Evolutionary conservation across 768 basidiomycete species (phyloP).

Genomic region (Mycena amicta): DNA sequence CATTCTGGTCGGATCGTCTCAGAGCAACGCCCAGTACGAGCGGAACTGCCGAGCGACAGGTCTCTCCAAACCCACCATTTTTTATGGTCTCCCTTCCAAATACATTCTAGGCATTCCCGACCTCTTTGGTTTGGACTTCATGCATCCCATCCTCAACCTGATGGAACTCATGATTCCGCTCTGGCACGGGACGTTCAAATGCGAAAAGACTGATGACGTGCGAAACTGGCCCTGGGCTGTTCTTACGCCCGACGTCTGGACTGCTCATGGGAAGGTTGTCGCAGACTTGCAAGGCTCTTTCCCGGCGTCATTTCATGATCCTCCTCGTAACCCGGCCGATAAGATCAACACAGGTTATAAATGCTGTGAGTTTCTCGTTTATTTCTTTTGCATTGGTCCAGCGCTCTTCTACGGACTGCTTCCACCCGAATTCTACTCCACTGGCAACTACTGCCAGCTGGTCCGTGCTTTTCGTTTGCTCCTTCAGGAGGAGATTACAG

Average conservation of each 20-base stretch:
- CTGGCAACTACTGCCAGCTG: conserved; percentile 31
- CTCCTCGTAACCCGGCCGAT: conserved; percentile 42
- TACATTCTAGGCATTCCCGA: conserved; percentile 22
- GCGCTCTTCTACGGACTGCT: conserved; percentile 27
- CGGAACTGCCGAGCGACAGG: conserved; percentile 34
- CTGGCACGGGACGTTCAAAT: conserved; percentile 33
- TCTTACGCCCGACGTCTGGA: conserved; percentile 35
- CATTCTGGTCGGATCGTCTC: not conserved
- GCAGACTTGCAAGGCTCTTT: conserved; percentile 33
- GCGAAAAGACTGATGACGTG: conserved; percentile 18
- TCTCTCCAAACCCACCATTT: conserved; percentile 37
- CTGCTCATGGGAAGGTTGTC: conserved; percentile 37
- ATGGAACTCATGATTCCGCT: conserved; percentile 35
- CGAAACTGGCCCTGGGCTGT: conserved; percentile 35
- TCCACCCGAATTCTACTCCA: conserved; percentile 20
- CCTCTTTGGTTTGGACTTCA: conserved; percentile 17
- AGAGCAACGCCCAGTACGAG: conserved; percentile 22
- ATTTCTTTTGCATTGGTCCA: conserved; percentile 31
- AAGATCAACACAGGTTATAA: conserved; percentile 39
- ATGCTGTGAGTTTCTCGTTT: conserved; percentile 30
- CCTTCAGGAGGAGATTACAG: conserved; percentile 20
- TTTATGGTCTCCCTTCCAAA: conserved; percentile 31
- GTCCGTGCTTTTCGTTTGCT: conserved; percentile 26
- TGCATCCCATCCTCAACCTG: conserved; percentile 45
- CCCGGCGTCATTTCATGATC: conserved; percentile 44